Percentiles rank a stretch among this genome's conserved stretches.
Conservation (phyloP, 2,329 filamentous ascomycete genomes). For the Trichoderma afroharzianum region DNA sequence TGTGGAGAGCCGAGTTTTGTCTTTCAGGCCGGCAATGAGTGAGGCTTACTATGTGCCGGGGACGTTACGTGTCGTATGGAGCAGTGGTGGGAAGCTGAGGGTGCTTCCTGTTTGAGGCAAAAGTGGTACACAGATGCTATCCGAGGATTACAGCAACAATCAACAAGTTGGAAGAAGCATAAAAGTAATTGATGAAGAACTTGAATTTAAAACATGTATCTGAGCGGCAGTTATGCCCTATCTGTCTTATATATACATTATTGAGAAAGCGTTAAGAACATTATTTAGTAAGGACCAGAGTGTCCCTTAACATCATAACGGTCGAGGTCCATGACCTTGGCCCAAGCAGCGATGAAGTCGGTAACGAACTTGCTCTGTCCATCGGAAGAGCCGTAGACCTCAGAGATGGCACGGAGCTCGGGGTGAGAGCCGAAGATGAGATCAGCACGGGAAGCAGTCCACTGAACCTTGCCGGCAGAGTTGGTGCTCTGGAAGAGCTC, state of each 20-base stretch:
- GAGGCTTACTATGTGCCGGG: not conserved
- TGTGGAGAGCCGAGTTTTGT: not conserved
- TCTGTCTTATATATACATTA: constrained; percentile 3
- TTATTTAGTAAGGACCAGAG: constrained; percentile 5
- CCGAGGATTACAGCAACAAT: not conserved
- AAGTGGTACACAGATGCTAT: not conserved
- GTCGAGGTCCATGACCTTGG: constrained; percentile 72
- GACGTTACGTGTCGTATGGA: not conserved
- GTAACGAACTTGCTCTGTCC: constrained; percentile 60
- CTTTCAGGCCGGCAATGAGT: not conserved
- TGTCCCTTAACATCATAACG: constrained; percentile 51
- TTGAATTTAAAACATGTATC: not conserved
- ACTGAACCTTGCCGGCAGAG: constrained; percentile 63
- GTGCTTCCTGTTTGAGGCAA: not conserved
- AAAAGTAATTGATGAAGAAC: not conserved
- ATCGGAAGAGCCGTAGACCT: constrained; percentile 63
- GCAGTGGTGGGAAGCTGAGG: not conserved
- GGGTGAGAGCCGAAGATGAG: constrained; percentile 68
- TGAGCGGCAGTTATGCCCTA: not conserved
- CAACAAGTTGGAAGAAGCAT: not conserved
- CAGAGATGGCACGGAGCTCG: constrained; percentile 65
- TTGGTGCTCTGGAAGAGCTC: constrained; percentile 63
- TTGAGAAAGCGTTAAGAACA: not conserved
- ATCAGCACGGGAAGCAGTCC: constrained; percentile 65
- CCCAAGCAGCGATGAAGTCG: constrained; percentile 68